phyloP scores from a whole-genome alignment of 1,139 yeast species.

The Scheffersomyces titani region DNA sequence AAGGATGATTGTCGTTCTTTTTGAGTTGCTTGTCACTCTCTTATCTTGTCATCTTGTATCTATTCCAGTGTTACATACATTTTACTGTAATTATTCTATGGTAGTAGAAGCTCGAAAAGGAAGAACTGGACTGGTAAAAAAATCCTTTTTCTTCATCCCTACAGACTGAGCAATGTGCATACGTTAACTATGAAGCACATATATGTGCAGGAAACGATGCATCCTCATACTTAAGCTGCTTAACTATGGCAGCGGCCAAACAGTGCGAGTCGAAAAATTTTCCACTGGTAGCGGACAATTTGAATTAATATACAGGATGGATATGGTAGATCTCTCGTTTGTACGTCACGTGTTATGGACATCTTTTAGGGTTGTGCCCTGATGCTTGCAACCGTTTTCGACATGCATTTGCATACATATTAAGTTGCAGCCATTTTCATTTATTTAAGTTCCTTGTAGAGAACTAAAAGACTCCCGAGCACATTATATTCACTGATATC shows the following conservation, averaged over 20 bases:
- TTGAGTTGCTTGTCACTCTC: background rate
- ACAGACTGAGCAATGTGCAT: background rate
- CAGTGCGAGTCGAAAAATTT: background rate
- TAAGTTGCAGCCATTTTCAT: background rate
- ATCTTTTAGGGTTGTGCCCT: background rate
- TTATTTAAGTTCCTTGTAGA: background rate
- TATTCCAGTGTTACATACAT: slow-evolving; percentile 13
- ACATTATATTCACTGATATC: background rate
- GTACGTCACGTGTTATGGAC: background rate
- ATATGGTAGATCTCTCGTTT: no score
- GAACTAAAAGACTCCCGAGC: background rate
- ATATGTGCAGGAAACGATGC: background rate
- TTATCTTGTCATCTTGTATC: background rate
- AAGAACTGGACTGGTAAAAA: background rate
- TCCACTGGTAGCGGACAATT: background rate
- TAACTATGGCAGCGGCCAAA: background rate
- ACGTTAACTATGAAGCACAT: background rate
- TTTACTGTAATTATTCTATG: slow-evolving; percentile 14
- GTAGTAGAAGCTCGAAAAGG: slow-evolving; percentile 5
- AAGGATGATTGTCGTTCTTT: background rate
- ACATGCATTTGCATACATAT: background rate
- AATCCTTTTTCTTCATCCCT: background rate
- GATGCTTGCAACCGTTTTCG: background rate
- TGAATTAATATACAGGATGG: background rate
- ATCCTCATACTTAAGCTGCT: background rate